A percentile compares a stretch with the other conserved stretches of the same genome.
These are phyloP conservation scores for Rehmannia glutinosa DNA, from an alignment of 257 asterid species.

Conservation along the genomic window DNA sequence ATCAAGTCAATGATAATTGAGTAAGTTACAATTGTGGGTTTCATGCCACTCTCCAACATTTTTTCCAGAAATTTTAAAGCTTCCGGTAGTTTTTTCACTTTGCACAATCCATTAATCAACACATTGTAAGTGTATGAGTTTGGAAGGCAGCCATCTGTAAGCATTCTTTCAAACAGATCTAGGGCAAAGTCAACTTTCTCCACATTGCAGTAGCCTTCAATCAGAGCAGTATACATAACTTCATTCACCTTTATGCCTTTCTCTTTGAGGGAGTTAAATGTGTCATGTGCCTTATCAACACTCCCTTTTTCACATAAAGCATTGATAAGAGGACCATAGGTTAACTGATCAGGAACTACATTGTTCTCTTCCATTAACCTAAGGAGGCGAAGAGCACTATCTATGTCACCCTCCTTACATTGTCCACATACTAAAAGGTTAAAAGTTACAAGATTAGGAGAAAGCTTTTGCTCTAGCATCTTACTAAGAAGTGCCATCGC, in stretches of 20 bases:
- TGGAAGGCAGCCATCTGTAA: conserved; percentile 42
- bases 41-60: conserved; percentile 48
- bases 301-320: conserved; percentile 57
- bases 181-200: conserved; percentile 53
- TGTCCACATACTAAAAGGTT: conserved; percentile 66
- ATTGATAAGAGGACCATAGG: conserved; percentile 54
- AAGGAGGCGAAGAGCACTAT: conserved; percentile 61
- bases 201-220: conserved; percentile 52
- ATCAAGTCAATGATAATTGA: conserved; percentile 54
- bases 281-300: conserved; percentile 42
- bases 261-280: conserved; percentile 45
- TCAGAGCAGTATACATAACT: conserved; percentile 52
- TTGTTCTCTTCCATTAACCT: conserved; percentile 54
- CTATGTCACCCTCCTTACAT: conserved; percentile 54
- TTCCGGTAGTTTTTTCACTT: conserved; percentile 41
- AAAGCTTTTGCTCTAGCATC: conserved; percentile 48
- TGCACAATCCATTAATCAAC: conserved; percentile 60
- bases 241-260: conserved; percentile 46
- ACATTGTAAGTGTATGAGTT: conserved; percentile 55
- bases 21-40: conserved; percentile 50
- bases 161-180: conserved; percentile 51
- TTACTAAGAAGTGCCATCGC: conserved; percentile 60
- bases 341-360: conserved; percentile 54
- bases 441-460: conserved; percentile 52
- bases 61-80: conserved; percentile 44